Percentiles rank a stretch among this genome's conserved stretches.
These are phyloP conservation scores for Microascus cirrosus DNA, from an alignment of 2,329 filamentous ascomycete species.

Conservation along the genomic window DNA sequence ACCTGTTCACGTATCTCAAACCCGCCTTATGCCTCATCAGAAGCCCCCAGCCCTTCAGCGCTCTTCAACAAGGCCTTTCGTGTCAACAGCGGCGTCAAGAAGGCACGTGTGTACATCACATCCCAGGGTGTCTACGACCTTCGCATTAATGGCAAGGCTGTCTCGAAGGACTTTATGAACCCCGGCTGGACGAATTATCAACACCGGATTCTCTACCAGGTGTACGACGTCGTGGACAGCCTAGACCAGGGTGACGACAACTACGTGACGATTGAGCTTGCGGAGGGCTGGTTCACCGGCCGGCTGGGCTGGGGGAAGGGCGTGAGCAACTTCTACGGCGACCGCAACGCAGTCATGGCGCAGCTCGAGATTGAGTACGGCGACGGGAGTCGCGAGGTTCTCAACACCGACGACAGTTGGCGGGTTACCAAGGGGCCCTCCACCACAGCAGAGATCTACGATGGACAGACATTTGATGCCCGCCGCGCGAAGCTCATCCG, in stretches of 20 bases:
- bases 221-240: constrained; percentile 34
- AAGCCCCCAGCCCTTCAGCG: constrained; percentile 15
- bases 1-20: constrained; percentile 16
- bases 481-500: constrained; percentile 13
- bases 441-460: constrained; percentile 32
- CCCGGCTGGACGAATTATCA: constrained; percentile 43
- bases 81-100: constrained; percentile 11
- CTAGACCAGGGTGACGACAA: constrained; percentile 20
- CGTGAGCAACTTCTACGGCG: constrained; percentile 24
- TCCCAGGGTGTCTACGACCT: constrained; percentile 32
- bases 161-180: constrained; percentile 29
- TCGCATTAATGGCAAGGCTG: constrained; percentile 30
- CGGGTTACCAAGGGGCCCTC: constrained; percentile 22
- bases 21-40: constrained; percentile 8
- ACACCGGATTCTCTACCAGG: constrained; percentile 38
- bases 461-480: constrained; percentile 40
- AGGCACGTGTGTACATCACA: constrained; percentile 34
- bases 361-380: constrained; percentile 20
- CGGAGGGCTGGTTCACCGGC: constrained; percentile 37
- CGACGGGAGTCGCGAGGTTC: constrained; percentile 14
- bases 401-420: constrained; percentile 22
- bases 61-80: constrained; percentile 22
- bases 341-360: constrained; percentile 24
- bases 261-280: constrained; percentile 26
- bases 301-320: constrained; percentile 18